phyloP scores from a whole-genome alignment of 2,329 filamentous ascomycete genomes.

The Ascocoryne sarcoides region DNA sequence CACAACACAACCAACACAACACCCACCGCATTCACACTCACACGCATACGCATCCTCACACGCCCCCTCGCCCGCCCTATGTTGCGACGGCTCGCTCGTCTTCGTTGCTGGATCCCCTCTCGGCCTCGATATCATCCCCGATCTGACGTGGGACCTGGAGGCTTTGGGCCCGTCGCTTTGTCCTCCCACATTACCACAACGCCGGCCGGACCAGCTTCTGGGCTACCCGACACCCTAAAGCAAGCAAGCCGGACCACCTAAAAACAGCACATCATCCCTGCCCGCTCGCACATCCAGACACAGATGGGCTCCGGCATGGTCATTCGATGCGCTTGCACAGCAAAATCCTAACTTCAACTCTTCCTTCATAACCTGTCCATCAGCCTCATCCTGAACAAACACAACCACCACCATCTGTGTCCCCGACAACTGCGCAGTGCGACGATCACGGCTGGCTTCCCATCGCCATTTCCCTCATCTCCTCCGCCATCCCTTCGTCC shows the following conservation, averaged over 20 bases:
- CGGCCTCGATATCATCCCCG: background rate
- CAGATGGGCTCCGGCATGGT: background rate
- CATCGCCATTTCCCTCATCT: background rate
- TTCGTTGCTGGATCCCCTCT: background rate
- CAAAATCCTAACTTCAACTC: conserved; percentile 3
- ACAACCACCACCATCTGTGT: background rate
- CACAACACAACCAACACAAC: too few species aligned
- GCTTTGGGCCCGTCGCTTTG: background rate
- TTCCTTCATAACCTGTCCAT: background rate
- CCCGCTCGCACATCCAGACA: conserved; percentile 1
- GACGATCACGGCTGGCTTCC: background rate
- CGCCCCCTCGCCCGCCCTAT: background rate
- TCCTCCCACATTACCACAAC: background rate
- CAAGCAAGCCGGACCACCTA: background rate
- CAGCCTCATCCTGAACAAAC: conserved; percentile 1
- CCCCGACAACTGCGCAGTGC: background rate
- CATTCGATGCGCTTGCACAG: background rate
- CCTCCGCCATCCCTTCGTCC: background rate
- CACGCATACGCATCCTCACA: background rate
- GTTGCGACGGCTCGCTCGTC: background rate
- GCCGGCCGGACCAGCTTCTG: background rate
- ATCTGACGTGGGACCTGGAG: background rate
- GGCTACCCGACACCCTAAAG: background rate
- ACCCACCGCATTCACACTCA: background rate
- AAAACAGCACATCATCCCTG: conserved; percentile 1